Evolutionary conservation across 2,329 filamentous ascomycete genomes (phyloP), one percentile per base, ranked within the genome.

Genomic region (Dendrostoma leiphaemia): DNA sequence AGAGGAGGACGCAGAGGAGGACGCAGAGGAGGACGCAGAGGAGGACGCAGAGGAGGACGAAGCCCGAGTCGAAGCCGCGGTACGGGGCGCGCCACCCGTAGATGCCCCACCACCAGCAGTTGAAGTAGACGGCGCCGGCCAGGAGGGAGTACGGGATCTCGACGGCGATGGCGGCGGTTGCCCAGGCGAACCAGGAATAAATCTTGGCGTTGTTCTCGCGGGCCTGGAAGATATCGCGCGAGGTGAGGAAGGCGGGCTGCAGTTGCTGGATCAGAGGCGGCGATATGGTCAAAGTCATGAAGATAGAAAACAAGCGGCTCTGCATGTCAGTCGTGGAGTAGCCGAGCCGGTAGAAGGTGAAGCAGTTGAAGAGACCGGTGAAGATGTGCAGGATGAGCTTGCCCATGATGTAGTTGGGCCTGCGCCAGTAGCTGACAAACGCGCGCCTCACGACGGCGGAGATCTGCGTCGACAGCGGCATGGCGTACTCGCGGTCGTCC

Each of bases 341-440:
- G 1, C 80, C 80, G 24, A 85, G 74, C 65, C 75, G 78, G 81
- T 81, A 85, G 63, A 85, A 85, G 0, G 78, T 77, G 60, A 86
- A 85, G 1, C 81, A 83, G 62, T 81, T 83, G 69, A 85, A 83
- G 4, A 55, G 48, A 2, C 48, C 40, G n/a, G 35, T 29, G 26
- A 17, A 21, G 19, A 55, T 17, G 53, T 48, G 53, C 7, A 51
- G 35, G 1, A 19, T 32, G 10, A 55, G 66, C 67, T 87, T 87
- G 73, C 83, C 86, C 65, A 82, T 81, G 53, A 85, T 67, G 59
- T 90, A 89, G 49, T 86, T 82, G 0, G 75, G 79, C 64, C 89
- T 89, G 52, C 88, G 79, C 71, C 75, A 90, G 5, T 90, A 73
- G 0, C 85, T 75, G 0, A 81, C 64, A 60, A 83, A 84, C 69